Evolutionary conservation across 139 green algal genomes (phyloP), one percentile per base, ranked within the genome.

Genomic region (Pleodorina starrii): DNA sequence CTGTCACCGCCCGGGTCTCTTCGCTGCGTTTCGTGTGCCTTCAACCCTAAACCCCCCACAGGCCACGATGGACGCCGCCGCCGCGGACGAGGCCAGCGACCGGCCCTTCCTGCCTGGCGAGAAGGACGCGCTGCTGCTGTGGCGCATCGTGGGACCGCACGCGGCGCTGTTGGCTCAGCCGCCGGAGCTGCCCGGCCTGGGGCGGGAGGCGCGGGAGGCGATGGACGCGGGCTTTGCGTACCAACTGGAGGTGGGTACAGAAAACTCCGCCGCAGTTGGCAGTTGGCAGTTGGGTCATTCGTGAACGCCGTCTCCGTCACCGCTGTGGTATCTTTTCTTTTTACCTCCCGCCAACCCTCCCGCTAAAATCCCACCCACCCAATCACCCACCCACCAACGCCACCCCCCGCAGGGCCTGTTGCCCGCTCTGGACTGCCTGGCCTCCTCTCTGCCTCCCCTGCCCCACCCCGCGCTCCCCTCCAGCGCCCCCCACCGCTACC

Each of bases 61-160:
- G 75, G 75, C 75, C 1, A 27, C 46, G 6, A 29, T 25, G 1
- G 75, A 83, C 27, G 48, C 44, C 32, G 75, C 44, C 7, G 75
- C 46, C 16, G 44, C 44, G 44, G 29, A 29, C 27, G 75, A 42
- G 0, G 46, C n/a, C 2, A n/a, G 29, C 3, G 46, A 51, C 17
- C 40, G 35, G 16, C 46, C 78, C 54, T 57, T 40, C 51, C 36
- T 42, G 36, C 54, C 54, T 36, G 17, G 36, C 35, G 14, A 3
- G 38, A 5, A 40, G 35, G 78, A 85, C 36, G 54, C 54, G 14
- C 54, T 72, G 78, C 54, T 74, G 50, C 54, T 85, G 51, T 85
- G 78, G 78, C 54, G 78, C 17, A 48, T 27, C 21, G 23, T 74
- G 23, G 78, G 54, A 6, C 78, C 78, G 25, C 78, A 85, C 38